phyloP scores from a whole-genome alignment of 73 alveolate genomes.

The Tetrahymena borealis region DNA sequence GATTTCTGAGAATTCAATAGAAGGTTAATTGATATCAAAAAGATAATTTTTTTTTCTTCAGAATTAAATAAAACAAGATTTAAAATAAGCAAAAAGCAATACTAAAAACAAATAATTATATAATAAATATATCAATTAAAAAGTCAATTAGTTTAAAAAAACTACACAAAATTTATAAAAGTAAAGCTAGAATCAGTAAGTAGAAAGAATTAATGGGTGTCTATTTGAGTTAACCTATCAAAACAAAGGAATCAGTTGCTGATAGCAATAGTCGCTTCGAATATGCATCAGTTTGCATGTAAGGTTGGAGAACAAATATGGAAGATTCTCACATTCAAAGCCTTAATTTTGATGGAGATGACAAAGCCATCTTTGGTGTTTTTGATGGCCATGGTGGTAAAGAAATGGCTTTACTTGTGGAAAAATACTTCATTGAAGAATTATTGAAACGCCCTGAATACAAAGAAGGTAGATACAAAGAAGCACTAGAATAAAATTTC shows the following conservation, averaged over 20 bases:
- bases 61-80: not conserved
- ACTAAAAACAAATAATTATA: not conserved
- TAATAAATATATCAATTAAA: not conserved
- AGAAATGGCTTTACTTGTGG: constrained; percentile 61
- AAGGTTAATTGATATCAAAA: not conserved
- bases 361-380: constrained; percentile 63
- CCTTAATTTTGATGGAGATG: constrained; percentile 15
- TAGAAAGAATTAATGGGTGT: constrained; percentile 58
- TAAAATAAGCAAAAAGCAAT: no score
- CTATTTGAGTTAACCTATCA: constrained; percentile 63
- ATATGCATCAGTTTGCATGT: constrained; percentile 52
- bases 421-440: constrained; percentile 46
- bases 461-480: constrained; percentile 61
- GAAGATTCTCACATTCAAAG: constrained; percentile 58
- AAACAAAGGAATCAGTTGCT: constrained; percentile 56
- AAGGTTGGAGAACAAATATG: constrained; percentile 63
- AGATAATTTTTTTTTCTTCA: not conserved
- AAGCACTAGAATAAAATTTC: constrained; percentile 73
- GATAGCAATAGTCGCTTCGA: constrained; percentile 58
- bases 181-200: not conserved
- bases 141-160: not conserved
- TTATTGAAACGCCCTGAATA: constrained; percentile 45
- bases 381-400: constrained; percentile 91
- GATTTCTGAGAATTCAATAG: not conserved
- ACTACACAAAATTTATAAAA: not conserved